Evolutionary conservation across 208 protist genomes (phyloP), one percentile per base, ranked within the genome.

Genomic region (Leishmania arabica): DNA sequence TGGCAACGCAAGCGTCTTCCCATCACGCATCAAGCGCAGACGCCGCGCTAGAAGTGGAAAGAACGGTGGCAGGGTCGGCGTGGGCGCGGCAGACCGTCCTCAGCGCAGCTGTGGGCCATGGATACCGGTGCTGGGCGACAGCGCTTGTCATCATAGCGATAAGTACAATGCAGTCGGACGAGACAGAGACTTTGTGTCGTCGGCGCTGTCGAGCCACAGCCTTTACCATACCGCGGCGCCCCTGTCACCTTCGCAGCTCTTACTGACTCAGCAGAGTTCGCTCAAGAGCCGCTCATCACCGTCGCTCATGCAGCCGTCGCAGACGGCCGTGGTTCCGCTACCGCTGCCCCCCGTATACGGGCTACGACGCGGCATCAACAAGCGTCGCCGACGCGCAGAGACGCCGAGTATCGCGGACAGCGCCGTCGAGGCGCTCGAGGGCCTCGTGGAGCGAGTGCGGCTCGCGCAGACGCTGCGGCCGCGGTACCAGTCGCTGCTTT

Each of bases 401-500:
- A 47, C 76, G 40, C 17, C 27, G 11, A 58, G 68, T 0, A 82
- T 82, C 47, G 13, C 82, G 24, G 73, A 81, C 34, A 69, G 54
- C 56, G 73, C 77, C 45, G 66, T 79, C 24, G 72, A 34, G 19
- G 62, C 65, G 34, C 78, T 84, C 1, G 77, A 86, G n/a, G 40
- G 58, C 24, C 64, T 88, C 9, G 75, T 88, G 62, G 85, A 84
- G 73, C 81, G 81, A 2, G 79, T 84, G 27, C 78, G 85, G 56
- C 78, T 85, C 53, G 72, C 83, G 8, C 81, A 83, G 78, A 72
- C 81, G 75, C 75, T 88, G 34, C 81, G 80, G 75, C 85, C 85
- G 9, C 53, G 76, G 4, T 88, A 88, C 70, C 60, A 34, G 49
- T 73, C 85, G 2, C 75, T 88, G 37, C 66, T 79, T 21, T 73